Conservation (phyloP, 2,329 filamentous ascomycete species). For the Fusarium drepaniforme region DNA sequence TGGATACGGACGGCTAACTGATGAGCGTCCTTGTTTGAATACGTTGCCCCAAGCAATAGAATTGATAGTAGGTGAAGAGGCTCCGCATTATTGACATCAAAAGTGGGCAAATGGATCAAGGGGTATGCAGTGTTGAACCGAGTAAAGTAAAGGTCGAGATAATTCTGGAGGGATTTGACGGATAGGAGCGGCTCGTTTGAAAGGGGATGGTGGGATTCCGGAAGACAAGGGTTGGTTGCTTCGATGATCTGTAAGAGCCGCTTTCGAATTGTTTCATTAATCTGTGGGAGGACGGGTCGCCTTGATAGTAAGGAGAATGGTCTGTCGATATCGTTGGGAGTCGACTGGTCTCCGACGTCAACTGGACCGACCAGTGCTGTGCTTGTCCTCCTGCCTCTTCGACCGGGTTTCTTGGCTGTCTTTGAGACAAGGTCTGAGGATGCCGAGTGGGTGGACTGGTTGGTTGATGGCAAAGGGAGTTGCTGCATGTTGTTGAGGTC, state of each 20-base stretch:
- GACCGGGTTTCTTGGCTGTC: background rate
- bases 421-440: background rate
- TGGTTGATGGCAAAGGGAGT: background rate
- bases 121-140: constrained; percentile 72
- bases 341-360: background rate
- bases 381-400: background rate
- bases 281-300: constrained; percentile 39
- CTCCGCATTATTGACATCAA: constrained; percentile 62
- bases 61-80: constrained; percentile 66
- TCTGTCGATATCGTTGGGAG: constrained; percentile 41
- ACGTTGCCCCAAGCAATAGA: constrained; percentile 71
- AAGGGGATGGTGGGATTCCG: constrained; percentile 51
- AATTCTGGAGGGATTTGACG: constrained; percentile 63
- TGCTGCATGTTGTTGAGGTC: background rate
- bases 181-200: constrained; percentile 64
- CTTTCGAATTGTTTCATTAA: constrained; percentile 51
- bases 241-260: constrained; percentile 64
- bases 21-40: constrained; percentile 69
- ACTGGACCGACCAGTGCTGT: background rate
- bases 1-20: constrained; percentile 72
- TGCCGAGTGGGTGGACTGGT: background rate
- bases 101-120: constrained; percentile 69
- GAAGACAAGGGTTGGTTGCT: constrained; percentile 59
- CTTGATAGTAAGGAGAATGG: constrained; percentile 43
- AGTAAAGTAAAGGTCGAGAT: constrained; percentile 70